Percentiles rank a stretch among this genome's conserved stretches.
Conservation (phyloP, 495 filamentous ascomycete genomes). For the Xylaria grammica region DNA sequence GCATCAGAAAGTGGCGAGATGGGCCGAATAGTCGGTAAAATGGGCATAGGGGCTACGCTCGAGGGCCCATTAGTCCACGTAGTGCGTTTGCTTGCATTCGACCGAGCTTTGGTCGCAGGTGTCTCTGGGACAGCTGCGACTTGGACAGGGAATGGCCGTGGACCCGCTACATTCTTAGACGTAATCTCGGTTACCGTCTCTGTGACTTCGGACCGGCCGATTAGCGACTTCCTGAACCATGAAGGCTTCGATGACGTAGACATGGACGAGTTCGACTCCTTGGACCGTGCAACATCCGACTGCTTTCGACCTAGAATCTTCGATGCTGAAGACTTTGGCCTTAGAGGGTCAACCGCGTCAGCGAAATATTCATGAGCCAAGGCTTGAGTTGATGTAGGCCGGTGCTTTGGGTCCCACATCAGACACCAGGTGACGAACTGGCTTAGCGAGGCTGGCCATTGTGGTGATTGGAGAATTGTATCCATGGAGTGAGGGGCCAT, state of each 20-base stretch:
- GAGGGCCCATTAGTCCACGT: constrained; percentile 84
- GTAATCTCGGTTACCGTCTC: constrained; percentile 39
- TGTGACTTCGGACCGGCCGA: constrained; percentile 61
- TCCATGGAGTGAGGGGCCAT: constrained; percentile 99
- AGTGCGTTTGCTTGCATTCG: constrained; percentile 71
- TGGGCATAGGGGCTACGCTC: constrained; percentile 94
- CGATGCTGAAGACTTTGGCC: constrained; percentile 89
- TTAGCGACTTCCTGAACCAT: constrained; percentile 94
- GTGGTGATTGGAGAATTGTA: constrained; percentile 83
- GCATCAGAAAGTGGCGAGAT: constrained; percentile 92
- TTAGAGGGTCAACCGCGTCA: constrained; percentile 92
- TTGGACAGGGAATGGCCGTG: constrained; percentile 64
- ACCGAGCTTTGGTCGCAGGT: constrained; percentile 60
- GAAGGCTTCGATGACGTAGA: constrained; percentile 83
- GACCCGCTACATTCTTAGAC: constrained; percentile 41
- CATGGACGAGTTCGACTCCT: constrained; percentile 67
- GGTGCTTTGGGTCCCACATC: constrained; percentile 97
- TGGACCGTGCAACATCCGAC: constrained; percentile 73
- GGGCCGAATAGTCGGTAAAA: constrained; percentile 92
- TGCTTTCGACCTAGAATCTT: constrained; percentile 85
- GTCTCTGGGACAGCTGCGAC: constrained; percentile 58
- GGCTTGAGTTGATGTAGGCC: constrained; percentile 94
- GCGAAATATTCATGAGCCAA: constrained; percentile 92
- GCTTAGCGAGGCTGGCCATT: constrained; percentile 87
- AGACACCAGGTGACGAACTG: constrained; percentile 98